Evolutionary conservation across 768 basidiomycete genomes (phyloP).

Genomic region (Mycena sanguinolenta): DNA sequence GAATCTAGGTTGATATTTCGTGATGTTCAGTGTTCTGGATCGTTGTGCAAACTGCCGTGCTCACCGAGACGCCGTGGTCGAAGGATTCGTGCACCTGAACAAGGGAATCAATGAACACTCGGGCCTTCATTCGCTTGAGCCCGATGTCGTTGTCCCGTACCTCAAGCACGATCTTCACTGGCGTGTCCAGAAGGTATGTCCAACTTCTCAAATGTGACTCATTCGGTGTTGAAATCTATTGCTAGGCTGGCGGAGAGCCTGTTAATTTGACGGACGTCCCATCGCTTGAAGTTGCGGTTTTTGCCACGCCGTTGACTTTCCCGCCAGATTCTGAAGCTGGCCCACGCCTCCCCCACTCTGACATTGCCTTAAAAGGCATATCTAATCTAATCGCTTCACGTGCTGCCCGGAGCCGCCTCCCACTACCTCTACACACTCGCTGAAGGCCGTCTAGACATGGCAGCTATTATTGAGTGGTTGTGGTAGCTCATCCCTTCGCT

Average conservation of each 20-base stretch:
- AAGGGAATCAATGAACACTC: conserved; percentile 47
- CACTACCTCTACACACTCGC: no score
- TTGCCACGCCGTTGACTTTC: conserved; percentile 45
- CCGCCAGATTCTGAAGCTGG: conserved; percentile 45
- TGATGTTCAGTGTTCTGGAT: conserved; percentile 32
- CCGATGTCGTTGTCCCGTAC: conserved; percentile 56
- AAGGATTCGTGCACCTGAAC: conserved; percentile 63
- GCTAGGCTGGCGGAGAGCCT: conserved; percentile 23
- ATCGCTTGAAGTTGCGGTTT: conserved; percentile 47
- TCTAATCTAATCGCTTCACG: no score
- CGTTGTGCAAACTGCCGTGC: conserved; percentile 57
- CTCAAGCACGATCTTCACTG: conserved; percentile 55
- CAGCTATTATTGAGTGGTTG: no score
- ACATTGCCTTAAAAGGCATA: no score
- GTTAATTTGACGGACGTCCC: conserved; percentile 29
- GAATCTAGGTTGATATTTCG: background rate
- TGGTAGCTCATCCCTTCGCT: no score
- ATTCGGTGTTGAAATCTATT: background rate
- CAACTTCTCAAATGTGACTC: background rate
- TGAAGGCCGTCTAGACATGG: no score
- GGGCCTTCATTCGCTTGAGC: conserved; percentile 50
- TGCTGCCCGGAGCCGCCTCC: no score
- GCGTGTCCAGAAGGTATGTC: conserved; percentile 55
- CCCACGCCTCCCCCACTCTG: no score
- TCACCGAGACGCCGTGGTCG: conserved; percentile 47